phyloP scores from a whole-genome alignment of 805 yeast species.

The Saturnispora bothae region DNA sequence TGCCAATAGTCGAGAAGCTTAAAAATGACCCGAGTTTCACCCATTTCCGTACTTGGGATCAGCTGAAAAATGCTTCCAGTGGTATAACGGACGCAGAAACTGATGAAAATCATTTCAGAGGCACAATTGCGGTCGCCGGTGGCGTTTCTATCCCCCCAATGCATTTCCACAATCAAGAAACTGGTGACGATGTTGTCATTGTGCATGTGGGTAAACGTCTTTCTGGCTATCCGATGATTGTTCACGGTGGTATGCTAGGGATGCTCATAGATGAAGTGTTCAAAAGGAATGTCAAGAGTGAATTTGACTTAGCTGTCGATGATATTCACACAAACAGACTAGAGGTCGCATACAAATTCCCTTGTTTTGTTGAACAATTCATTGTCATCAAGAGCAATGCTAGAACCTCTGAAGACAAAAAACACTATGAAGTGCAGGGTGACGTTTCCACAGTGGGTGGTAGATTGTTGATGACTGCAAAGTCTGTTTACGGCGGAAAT shows the following conservation, averaged over 20 bases:
- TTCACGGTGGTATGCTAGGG: slow-evolving; percentile 85
- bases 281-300: slow-evolving; percentile 27
- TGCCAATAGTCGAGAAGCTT: slow-evolving; percentile 44
- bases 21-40: slow-evolving; percentile 28
- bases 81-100: too few relatives aligned
- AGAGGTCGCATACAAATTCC: slow-evolving; percentile 48
- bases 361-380: slow-evolving; percentile 72
- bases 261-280: slow-evolving; percentile 70
- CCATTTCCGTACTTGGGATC: slow-evolving; percentile 32
- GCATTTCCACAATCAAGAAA: slow-evolving; percentile 46
- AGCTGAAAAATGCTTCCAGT: slow-evolving; percentile 29
- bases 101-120: slow-evolving; percentile 24
- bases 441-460: slow-evolving; percentile 44
- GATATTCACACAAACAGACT: slow-evolving; percentile 36
- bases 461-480: slow-evolving; percentile 36
- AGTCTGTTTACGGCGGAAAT: too few relatives aligned
- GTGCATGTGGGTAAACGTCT: slow-evolving; percentile 69
- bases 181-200: slow-evolving; percentile 52
- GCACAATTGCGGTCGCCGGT: slow-evolving; percentile 62
- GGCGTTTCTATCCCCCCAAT: slow-evolving; percentile 69
- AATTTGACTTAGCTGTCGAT: slow-evolving; percentile 17
- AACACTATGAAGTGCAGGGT: slow-evolving; percentile 34
- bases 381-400: slow-evolving; percentile 50
- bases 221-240: slow-evolving; percentile 78
- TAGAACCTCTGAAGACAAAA: slow-evolving; percentile 19